Conservation (phyloP, 257 asterid genomes). For the Petunia axillaris region DNA sequence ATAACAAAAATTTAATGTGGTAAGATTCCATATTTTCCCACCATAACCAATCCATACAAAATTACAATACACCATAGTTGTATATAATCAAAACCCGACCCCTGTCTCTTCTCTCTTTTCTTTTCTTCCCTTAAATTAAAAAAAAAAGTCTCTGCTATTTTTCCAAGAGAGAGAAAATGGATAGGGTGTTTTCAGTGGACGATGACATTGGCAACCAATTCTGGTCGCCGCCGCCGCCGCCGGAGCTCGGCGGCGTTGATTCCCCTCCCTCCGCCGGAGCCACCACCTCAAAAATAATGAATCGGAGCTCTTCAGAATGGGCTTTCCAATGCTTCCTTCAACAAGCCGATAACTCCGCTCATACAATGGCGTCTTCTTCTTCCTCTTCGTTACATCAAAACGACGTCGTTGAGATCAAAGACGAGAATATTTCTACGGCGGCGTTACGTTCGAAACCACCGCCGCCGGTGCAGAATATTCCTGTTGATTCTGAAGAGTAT, state of each 20-base stretch:
- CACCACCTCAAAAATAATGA: conserved; percentile 54
- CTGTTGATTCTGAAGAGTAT: conserved; percentile 59
- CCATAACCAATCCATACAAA: not conserved
- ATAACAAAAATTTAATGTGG: no score
- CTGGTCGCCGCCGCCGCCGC: conserved; percentile 65
- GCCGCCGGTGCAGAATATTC: conserved; percentile 40
- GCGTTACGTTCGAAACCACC: conserved; percentile 24
- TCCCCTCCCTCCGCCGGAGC: conserved; percentile 42
- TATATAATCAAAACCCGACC: conserved; percentile 17
- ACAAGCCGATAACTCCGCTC: conserved; percentile 52
- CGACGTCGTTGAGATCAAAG: conserved; percentile 45
- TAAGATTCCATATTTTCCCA: not conserved
- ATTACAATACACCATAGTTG: no score
- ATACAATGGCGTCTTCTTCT: conserved; percentile 34
- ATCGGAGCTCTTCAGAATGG: conserved; percentile 90
- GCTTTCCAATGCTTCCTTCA: conserved; percentile 87
- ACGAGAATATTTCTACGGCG: conserved; percentile 2
- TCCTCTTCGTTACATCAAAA: conserved; percentile 31
- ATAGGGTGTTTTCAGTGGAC: conserved; percentile 73
- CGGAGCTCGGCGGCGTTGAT: conserved; percentile 38
- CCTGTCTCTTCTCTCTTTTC: not conserved
- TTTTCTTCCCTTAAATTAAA: conserved; percentile 13
- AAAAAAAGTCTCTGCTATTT: not conserved
- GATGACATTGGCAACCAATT: conserved; percentile 62
- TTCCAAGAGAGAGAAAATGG: conserved; percentile 43